Percentiles rank a stretch among this genome's conserved stretches.
phyloP scores from a whole-genome alignment of 169 alveolate genomes.

The Cyclospora cayetanensis region DNA sequence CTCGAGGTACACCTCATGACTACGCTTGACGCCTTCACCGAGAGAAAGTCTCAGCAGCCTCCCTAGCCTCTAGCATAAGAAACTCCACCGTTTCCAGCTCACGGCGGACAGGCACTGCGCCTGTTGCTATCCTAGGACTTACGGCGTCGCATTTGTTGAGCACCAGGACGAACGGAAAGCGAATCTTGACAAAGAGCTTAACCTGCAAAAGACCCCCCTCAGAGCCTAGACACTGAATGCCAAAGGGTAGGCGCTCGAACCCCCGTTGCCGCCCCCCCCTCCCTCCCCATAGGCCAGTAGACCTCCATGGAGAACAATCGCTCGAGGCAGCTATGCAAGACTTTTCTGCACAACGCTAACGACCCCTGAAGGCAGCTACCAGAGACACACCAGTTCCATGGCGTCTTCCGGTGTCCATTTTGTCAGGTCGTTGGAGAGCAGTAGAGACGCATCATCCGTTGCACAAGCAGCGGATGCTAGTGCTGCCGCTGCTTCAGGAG shows the following conservation, averaged over 20 bases:
- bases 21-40: no score
- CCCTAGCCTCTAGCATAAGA: no score
- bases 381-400: constrained; percentile 11
- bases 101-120: no score
- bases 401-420: constrained; percentile 47
- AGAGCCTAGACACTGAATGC: no score
- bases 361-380: neutral
- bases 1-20: no score
- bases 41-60: no score
- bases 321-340: neutral
- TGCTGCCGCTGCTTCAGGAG: constrained; percentile 11
- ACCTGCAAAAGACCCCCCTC: constrained; percentile 62
- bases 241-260: neutral
- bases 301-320: neutral
- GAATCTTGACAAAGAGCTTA: constrained; percentile 73
- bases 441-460: constrained; percentile 5
- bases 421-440: constrained; percentile 18
- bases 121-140: no score
- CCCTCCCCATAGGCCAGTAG: no score
- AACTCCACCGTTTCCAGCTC: no score
- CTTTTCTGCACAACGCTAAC: neutral
- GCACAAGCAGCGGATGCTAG: neutral
- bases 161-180: constrained; percentile 81
- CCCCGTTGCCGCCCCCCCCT: no score
- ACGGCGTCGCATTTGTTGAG: constrained; percentile 81